phyloP scores from a whole-genome alignment of 352 stramenopile species.

The Phytophthora sojae region DNA sequence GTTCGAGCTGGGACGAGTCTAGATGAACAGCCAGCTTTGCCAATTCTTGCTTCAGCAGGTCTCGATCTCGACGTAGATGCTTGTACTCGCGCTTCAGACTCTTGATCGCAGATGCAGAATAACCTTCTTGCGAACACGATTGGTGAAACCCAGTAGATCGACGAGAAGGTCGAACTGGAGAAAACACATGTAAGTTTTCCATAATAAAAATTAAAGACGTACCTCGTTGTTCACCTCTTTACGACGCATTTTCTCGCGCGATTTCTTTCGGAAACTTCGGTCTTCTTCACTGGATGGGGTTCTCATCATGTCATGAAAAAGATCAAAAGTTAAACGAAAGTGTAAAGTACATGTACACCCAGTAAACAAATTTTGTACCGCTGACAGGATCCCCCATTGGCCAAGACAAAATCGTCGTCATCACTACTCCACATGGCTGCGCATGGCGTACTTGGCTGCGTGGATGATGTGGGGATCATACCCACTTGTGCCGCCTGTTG shows the following conservation, averaged over 20 bases:
- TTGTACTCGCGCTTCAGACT: slow-evolving; percentile 57
- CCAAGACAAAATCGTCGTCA: slow-evolving; percentile 16
- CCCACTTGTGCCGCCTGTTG: background rate
- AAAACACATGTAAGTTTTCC: background rate
- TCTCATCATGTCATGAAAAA: slow-evolving; percentile 42
- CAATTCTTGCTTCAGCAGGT: slow-evolving; percentile 64
- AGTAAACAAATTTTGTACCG: slow-evolving; percentile 28
- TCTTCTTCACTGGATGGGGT: slow-evolving; percentile 41
- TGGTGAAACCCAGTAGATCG: slow-evolving; percentile 56
- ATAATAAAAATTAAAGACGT: no score
- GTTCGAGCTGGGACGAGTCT: background rate
- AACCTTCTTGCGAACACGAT: slow-evolving; percentile 63
- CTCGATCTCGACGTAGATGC: slow-evolving; percentile 57
- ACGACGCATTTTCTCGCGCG: slow-evolving; percentile 71
- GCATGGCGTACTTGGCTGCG: slow-evolving; percentile 8
- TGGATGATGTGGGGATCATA: background rate
- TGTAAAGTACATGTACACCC: background rate
- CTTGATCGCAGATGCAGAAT: slow-evolving; percentile 64
- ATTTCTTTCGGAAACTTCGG: slow-evolving; percentile 68
- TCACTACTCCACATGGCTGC: slow-evolving; percentile 41
- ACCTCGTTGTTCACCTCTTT: slow-evolving; percentile 79
- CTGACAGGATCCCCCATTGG: slow-evolving; percentile 22
- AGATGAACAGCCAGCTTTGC: slow-evolving; percentile 57
- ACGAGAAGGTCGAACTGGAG: slow-evolving; percentile 69
- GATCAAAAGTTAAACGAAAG: background rate